Evolutionary conservation across 176 grass and related monocot genomes (phyloP), one percentile per base, ranked within the genome.

Genomic region (Zizania latifolia): DNA sequence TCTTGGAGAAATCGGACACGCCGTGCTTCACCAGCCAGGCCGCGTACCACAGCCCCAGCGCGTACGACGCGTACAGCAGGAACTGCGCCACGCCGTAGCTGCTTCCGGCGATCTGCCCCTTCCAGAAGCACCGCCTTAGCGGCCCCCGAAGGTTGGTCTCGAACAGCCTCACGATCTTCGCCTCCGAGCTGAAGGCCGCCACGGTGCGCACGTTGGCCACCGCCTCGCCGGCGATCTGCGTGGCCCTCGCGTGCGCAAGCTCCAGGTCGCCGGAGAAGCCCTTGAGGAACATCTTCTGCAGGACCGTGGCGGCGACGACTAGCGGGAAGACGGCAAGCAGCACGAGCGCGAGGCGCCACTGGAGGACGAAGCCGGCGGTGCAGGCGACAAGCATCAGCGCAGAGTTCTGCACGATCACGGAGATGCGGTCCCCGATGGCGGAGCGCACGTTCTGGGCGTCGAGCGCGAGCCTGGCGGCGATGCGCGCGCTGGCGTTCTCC

Each of bases 231-330:
- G 93, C 93, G 70, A 97, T 93, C 85, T 97, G 93, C 57, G 93
- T 97, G 0, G 93, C 93, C 74, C 84, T 68, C 24, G 90, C 93
- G 78, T 97, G 93, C 35, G 93, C 93, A 23, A 30, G 82, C 71
- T 97, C 93, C 21, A 97, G 85, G 72, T 97, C 93, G 4, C 93
- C 93, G 4, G 93, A 97, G 84, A 97, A 97, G 0, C 93, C 93
- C 58, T 90, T 85, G 79, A 97, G 83, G 84, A 97, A 97, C 93
- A 97, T 97, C 89, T 97, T 97, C 90, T 97, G 93, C 55, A 97
- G 81, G 2, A 97, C 93, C 6, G 93, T 97, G 35, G 93, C 93
- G 55, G 70, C 90, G 1, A 97, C 93, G 22, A 97, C 93, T 5
- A 97, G 86, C 21, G 93, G 93, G 76, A 97, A 97, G 0, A 97